A percentile compares a stretch with the other conserved stretches of the same genome.
Conservation (phyloP, 2,329 filamentous ascomycete species). For the Raffaelea albimanens region DNA sequence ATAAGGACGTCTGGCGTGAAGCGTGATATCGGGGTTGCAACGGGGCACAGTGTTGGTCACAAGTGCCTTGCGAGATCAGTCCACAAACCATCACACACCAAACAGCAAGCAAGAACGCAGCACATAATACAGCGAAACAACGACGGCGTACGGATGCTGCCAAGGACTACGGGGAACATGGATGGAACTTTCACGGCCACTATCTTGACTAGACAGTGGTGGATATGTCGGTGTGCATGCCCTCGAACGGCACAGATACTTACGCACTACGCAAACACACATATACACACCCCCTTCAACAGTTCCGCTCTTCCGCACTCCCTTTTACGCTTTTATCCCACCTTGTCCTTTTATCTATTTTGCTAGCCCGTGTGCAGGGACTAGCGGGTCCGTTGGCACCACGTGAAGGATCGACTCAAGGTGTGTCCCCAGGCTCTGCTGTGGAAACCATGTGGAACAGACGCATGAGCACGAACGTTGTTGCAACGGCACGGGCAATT, state of each 20-base stretch:
- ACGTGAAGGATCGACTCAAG: no score
- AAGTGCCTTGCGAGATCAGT: not conserved
- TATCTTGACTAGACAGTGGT: not conserved
- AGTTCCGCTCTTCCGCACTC: no score
- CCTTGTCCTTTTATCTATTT: no score
- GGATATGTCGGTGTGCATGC: not conserved
- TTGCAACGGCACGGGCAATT: no score
- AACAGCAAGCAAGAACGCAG: not conserved
- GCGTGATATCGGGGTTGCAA: constrained; percentile 1
- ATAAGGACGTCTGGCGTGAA: constrained; percentile 45
- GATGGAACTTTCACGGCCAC: not conserved
- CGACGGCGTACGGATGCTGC: not conserved
- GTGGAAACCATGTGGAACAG: no score
- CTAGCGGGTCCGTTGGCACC: no score
- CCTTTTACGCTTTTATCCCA: no score
- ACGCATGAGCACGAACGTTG: no score
- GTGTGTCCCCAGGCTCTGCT: no score
- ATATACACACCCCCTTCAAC: no score
- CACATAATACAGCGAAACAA: not conserved
- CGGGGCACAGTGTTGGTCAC: not conserved
- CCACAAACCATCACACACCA: not conserved
- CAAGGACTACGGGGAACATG: not conserved
- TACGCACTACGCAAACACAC: no score
- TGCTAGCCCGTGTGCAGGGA: no score
- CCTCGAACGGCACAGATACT: not conserved